Evolutionary conservation across 78 protist genomes (phyloP), one percentile per base, ranked within the genome.

Genomic region (Emiliania huxleyi): DNA sequence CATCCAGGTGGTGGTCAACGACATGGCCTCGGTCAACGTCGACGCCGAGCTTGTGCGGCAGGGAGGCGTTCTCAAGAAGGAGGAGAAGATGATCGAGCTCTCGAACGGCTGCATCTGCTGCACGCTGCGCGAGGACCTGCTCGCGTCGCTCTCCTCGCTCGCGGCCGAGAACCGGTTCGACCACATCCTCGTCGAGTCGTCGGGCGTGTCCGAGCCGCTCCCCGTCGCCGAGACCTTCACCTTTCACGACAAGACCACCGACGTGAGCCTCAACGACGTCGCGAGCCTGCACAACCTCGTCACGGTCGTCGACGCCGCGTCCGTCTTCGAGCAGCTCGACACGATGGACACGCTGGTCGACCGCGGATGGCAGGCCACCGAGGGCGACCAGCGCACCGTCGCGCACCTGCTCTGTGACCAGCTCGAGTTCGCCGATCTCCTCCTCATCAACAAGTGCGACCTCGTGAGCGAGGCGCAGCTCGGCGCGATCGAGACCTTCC

Each of bases 341-440:
- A n/a, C 88, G 88, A 81, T 81, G 88, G 88, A 1, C 15, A 81
- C 88, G 33, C 29, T 81, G 18, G 43, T 81, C 88, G 88, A 81
- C 88, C 29, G 29, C 22, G 69, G 12, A 8, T 1, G 37, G 43
- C 22, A 19, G 0, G 49, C 26, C 5, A 26, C 8, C 37, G 43
- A 22, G 12, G 26, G 33, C 35, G 88, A 81, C 33, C 23, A 23
- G 12, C 88, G 88, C 37, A 2, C 12, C 38, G 43, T 81, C 43
- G 88, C n/a, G 29, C 37, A 81, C 33, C 88, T 81, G 44, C 88
- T 81, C 12, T 2, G 6, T 15, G 38, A 25, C 23, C 88, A 81
- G 88, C 18, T n/a, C 33, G 88, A 81, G 43, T 81, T 25, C 6
- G 88, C 88, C 44, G 88, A 81, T 43, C 15, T 81, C 37, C 25